phyloP scores from a whole-genome alignment of 208 protist species.

The Willaertia magna region DNA sequence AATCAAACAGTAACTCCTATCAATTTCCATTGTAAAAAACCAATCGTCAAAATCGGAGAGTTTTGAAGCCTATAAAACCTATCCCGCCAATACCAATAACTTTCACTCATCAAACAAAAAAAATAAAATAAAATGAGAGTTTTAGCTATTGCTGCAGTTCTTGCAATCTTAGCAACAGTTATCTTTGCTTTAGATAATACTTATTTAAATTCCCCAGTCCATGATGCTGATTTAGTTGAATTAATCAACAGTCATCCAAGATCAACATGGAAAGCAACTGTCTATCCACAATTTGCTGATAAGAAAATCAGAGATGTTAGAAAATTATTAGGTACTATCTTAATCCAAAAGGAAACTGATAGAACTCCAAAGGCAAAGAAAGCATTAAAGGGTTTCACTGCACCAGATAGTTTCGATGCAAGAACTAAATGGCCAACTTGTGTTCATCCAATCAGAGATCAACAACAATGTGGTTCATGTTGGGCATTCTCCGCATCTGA shows the following conservation, averaged over 20 bases:
- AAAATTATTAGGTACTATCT: neutral
- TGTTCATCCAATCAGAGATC: neutral
- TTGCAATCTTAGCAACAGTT: neutral
- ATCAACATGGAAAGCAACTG: neutral
- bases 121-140: neutral
- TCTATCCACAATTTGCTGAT: neutral
- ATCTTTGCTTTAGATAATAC: neutral
- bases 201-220: neutral
- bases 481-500: slow-evolving; percentile 70
- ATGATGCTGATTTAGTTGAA: neutral
- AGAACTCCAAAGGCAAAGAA: too few species aligned
- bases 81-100: too few species aligned
- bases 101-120: too few species aligned
- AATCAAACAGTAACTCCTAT: too few species aligned
- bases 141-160: neutral
- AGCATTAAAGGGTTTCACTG: neutral
- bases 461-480: slow-evolving; percentile 55
- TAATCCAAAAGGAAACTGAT: neutral
- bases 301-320: neutral
- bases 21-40: too few species aligned
- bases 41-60: too few species aligned
- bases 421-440: neutral
- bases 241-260: neutral
- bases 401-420: neutral
- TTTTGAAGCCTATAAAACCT: too few species aligned